A percentile compares a stretch with the other conserved stretches of the same genome.
These are phyloP conservation scores for Xylaria castorea DNA, from an alignment of 495 filamentous ascomycete genomes.

Conservation along the genomic window DNA sequence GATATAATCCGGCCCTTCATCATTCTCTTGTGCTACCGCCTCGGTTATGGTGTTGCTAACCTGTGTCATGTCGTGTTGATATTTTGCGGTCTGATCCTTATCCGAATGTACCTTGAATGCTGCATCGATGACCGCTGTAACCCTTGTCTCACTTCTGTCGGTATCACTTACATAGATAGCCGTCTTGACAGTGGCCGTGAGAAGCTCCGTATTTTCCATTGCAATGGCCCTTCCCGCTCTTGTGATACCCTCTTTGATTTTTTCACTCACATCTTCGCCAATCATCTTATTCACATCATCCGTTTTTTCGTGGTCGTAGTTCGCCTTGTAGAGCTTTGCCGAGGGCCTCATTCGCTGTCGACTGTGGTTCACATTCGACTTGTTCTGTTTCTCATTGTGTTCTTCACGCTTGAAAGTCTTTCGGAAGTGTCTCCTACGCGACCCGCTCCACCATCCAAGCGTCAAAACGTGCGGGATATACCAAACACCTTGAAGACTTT, in stretches of 20 bases:
- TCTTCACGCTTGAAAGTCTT: slow-evolving; percentile 11
- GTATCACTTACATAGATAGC: slow-evolving; percentile 4
- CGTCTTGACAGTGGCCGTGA: slow-evolving; percentile 12
- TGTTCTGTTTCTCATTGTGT: not conserved
- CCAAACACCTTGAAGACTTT: slow-evolving; percentile 17
- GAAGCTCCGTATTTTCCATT: not conserved
- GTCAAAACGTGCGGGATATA: slow-evolving; percentile 12
- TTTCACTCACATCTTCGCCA: slow-evolving; percentile 6
- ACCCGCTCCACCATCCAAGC: slow-evolving; percentile 17
- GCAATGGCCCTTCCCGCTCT: not conserved
- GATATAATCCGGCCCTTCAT: not conserved
- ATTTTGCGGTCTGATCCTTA: not conserved
- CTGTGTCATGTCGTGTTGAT: not conserved
- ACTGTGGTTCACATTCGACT: not conserved
- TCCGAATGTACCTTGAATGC: not conserved
- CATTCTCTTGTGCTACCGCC: not conserved
- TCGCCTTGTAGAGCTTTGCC: slow-evolving; percentile 6
- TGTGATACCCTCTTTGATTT: slow-evolving; percentile 8
- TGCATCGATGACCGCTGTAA: slow-evolving; percentile 7
- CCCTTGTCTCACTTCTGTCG: not conserved
- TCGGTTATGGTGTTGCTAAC: not conserved
- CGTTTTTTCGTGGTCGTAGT: slow-evolving; percentile 1
- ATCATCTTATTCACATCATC: slow-evolving; percentile 4
- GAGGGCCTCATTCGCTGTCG: not conserved
- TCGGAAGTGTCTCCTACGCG: slow-evolving; percentile 17